These are phyloP conservation scores for Fonsecaea nubica DNA, from an alignment of 2,329 filamentous ascomycete species.

Conservation along the genomic window DNA sequence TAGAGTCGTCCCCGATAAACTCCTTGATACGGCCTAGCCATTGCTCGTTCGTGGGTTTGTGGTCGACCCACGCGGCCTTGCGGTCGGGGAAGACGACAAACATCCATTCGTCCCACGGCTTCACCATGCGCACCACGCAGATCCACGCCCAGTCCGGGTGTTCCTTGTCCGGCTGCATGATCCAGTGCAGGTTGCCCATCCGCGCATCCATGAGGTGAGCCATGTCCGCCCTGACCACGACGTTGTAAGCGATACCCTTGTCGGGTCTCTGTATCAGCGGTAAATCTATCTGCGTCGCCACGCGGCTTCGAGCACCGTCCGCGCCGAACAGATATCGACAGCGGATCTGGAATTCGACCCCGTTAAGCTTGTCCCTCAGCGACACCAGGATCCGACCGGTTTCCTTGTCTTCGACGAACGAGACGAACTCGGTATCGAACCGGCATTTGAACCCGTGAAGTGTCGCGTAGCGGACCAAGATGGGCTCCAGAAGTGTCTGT, in stretches of 20 bases:
- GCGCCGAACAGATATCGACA: slow-evolving; percentile 66
- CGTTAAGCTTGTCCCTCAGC: slow-evolving; percentile 47
- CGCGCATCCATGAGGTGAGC: slow-evolving; percentile 57
- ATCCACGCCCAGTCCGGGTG: slow-evolving; percentile 60
- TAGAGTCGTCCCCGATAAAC: slow-evolving; percentile 62
- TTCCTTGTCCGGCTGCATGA: slow-evolving; percentile 61
- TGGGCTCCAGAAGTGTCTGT: slow-evolving; percentile 52
- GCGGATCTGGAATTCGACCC: slow-evolving; percentile 53
- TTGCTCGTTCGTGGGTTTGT: slow-evolving; percentile 53
- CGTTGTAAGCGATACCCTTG: slow-evolving; percentile 58
- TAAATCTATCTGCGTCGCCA: slow-evolving; percentile 55
- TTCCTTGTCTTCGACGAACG: slow-evolving; percentile 40
- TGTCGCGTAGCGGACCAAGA: slow-evolving; percentile 48
- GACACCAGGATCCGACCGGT: slow-evolving; percentile 43
- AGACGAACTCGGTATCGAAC: slow-evolving; percentile 48
- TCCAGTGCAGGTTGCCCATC: slow-evolving; percentile 66
- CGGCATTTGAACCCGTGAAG: slow-evolving; percentile 48
- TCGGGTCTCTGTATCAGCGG: slow-evolving; percentile 55
- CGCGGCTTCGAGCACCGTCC: slow-evolving; percentile 59
- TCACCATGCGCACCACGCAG: slow-evolving; percentile 64
- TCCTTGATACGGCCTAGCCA: slow-evolving; percentile 55
- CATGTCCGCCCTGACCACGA: slow-evolving; percentile 60
- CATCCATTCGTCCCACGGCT: slow-evolving; percentile 69
- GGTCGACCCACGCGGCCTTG: slow-evolving; percentile 43
- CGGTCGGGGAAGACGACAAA: slow-evolving; percentile 59